phyloP scores from a whole-genome alignment of 495 filamentous ascomycete genomes.

The Lepraria neglecta region DNA sequence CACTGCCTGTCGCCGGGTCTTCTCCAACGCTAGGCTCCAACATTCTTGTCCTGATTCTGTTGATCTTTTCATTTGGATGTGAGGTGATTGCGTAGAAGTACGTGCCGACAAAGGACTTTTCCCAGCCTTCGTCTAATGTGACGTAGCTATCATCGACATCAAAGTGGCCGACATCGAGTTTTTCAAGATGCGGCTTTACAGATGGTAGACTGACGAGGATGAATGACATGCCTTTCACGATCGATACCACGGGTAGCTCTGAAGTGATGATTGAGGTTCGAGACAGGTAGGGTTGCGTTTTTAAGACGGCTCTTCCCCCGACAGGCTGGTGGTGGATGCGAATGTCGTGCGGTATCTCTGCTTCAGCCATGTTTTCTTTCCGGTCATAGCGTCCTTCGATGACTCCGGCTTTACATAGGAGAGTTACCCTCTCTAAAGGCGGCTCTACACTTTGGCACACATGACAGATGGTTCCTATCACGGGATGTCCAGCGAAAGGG shows the following conservation, averaged over 20 bases:
- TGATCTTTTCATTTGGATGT: constrained; percentile 25
- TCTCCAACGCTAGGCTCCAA: constrained; percentile 48
- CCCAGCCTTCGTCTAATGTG: constrained; percentile 54
- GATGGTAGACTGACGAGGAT: constrained; percentile 47
- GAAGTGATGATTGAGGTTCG: constrained; percentile 9
- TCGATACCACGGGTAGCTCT: constrained; percentile 48
- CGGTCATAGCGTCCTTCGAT: constrained; percentile 40
- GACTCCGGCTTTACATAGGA: constrained; percentile 54
- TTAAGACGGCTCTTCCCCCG: constrained; percentile 24
- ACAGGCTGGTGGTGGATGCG: constrained; percentile 46
- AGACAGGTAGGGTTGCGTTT: constrained; percentile 29
- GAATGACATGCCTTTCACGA: constrained; percentile 67
- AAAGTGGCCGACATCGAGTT: constrained; percentile 18
- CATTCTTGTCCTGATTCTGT: constrained; percentile 46
- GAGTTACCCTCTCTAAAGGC: constrained; percentile 30
- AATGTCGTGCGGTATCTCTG: constrained; percentile 55
- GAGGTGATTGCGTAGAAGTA: constrained; percentile 51
- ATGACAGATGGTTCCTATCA: constrained; percentile 55
- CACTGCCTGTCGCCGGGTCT: constrained; percentile 65
- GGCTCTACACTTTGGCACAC: constrained; percentile 33
- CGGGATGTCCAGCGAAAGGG: constrained; percentile 67
- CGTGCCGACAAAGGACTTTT: constrained; percentile 41
- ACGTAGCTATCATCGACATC: constrained; percentile 16
- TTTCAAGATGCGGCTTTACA: constrained; percentile 29
- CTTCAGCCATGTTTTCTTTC: constrained; percentile 35